A percentile compares a stretch with the other conserved stretches of the same genome.
Conservation (phyloP, 805 yeast genomes). For the Lipomyces yamanashiensis region DNA sequence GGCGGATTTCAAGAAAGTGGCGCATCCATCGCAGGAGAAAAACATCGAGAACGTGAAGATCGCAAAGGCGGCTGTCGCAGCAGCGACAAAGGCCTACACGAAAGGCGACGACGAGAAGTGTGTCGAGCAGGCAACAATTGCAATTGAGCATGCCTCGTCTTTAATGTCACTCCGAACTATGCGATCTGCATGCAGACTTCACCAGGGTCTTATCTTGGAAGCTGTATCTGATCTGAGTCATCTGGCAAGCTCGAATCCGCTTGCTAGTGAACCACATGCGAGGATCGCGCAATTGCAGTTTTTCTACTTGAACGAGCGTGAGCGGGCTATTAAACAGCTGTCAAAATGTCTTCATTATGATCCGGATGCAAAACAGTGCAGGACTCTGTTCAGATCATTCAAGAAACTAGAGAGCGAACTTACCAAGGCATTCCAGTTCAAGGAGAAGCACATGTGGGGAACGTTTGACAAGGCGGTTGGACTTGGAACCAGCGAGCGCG, state of each 20-base stretch:
- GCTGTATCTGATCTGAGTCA: conserved; percentile 46
- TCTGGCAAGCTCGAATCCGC: conserved; percentile 39
- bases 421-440: conserved; percentile 19
- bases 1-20: conserved; percentile 38
- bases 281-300: conserved; percentile 49
- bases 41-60: conserved; percentile 31
- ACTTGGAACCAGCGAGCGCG: conserved; percentile 23
- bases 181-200: conserved; percentile 45
- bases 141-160: conserved; percentile 42
- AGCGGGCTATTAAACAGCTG: conserved; percentile 56
- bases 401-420: conserved; percentile 32
- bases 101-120: conserved; percentile 38
- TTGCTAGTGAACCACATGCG: conserved; percentile 40
- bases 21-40: conserved; percentile 33
- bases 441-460: conserved; percentile 21
- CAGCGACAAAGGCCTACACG: conserved; percentile 24
- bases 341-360: conserved; percentile 77
- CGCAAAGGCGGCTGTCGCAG: conserved; percentile 31
- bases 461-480: conserved; percentile 19
- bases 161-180: conserved; percentile 38
- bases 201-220: conserved; percentile 41
- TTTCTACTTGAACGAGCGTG: conserved; percentile 59
- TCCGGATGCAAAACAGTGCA: conserved; percentile 70
- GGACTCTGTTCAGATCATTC: conserved; percentile 43
- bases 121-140: conserved; percentile 39